These are phyloP conservation scores for Colletotrichum gloeosporioides DNA, from an alignment of 2,329 filamentous ascomycete species.

Conservation along the genomic window DNA sequence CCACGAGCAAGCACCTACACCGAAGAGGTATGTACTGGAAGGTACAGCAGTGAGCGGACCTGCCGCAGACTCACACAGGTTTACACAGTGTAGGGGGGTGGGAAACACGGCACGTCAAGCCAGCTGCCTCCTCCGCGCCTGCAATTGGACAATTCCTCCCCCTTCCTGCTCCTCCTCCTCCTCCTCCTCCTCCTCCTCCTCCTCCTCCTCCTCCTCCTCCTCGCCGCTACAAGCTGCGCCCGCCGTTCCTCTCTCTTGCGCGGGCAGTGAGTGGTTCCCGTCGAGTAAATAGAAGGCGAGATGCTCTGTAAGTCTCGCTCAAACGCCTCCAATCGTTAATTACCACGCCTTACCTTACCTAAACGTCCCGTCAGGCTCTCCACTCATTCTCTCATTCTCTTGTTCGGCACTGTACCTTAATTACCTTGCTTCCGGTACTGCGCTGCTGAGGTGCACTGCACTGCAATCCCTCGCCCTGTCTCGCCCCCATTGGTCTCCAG, in stretches of 20 bases:
- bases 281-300: not conserved
- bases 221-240: not conserved
- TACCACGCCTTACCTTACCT: not conserved
- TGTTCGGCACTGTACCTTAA: not conserved
- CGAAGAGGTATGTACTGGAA: no score
- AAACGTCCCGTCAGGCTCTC: not conserved
- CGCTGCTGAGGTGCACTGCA: not conserved
- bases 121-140: not conserved
- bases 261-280: not conserved
- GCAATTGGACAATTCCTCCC: conserved; percentile 1
- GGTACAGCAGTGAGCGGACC: no score
- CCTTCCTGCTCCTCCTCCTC: not conserved
- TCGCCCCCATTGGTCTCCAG: not conserved
- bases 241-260: not conserved
- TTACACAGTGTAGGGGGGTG: not conserved
- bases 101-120: not conserved
- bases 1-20: no score
- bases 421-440: not conserved
- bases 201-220: not conserved
- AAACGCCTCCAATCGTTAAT: not conserved
- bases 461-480: not conserved
- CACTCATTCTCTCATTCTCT: not conserved
- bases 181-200: not conserved
- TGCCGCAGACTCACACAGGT: not conserved
- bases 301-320: not conserved